Percentiles rank a stretch among this genome's conserved stretches.
Conservation (phyloP, 169 alveolate genomes). For the Eimeria sp. region DNA sequence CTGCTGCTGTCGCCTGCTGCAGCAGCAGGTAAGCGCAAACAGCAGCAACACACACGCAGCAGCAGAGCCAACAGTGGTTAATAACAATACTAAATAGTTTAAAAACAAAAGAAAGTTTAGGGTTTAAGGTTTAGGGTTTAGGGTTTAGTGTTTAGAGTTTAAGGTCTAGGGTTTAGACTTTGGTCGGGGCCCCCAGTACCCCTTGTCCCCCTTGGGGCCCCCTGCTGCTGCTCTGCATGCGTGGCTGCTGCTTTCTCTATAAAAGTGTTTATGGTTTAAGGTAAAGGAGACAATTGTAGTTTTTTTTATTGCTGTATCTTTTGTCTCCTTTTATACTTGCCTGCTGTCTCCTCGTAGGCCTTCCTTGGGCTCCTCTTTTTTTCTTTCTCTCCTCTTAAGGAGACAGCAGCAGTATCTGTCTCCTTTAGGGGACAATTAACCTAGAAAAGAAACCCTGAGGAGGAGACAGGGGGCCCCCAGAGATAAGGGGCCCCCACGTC, state of each 20-base stretch:
- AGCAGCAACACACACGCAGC: background rate
- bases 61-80: too few species aligned
- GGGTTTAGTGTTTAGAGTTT: too few species aligned
- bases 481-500: background rate
- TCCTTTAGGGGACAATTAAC: too few species aligned
- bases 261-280: background rate
- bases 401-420: background rate
- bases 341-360: background rate
- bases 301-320: background rate
- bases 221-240: background rate
- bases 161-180: too few species aligned
- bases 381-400: background rate
- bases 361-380: background rate
- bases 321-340: background rate
- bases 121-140: too few species aligned
- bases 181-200: background rate
- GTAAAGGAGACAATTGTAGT: background rate
- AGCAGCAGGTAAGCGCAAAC: background rate
- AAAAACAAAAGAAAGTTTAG: too few species aligned
- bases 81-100: too few species aligned
- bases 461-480: slow-evolving; percentile 8
- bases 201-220: slow-evolving; percentile 6
- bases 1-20: background rate
- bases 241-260: background rate
- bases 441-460: too few species aligned